Base-by-base conservation (phyloP, 768 basidiomycete genomes). In the Termitomyces sp. region DNA sequence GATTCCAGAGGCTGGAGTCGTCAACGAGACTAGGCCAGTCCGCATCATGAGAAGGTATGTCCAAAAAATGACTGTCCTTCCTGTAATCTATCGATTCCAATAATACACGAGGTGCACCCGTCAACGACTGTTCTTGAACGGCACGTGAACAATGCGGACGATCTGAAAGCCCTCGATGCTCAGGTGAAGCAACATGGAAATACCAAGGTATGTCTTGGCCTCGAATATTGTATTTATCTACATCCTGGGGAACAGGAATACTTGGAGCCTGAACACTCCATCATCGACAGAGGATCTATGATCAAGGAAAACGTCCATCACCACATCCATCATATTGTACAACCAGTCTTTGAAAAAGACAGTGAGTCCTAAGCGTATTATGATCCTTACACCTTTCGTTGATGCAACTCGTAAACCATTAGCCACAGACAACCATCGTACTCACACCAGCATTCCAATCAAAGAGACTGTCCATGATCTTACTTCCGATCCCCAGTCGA, bases 21-120 rank as follows among this genome's bases (percentile, higher is more conserved):
- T 15, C n/a, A n/a, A 47, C 22, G 54, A 47, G 6, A 18, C 42
- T 22, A 33, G 18, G 34, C 44, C 44, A 5, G 26, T 24, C 4
- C 65, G 31, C 61, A 64, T 29, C 62, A 56, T 49, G 65, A 73
- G 5, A 57, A 60, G 22, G 74, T 73, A 51, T 13, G 65, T 57
- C 3, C n/a, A 12, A 47, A 24, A 16, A 4, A 47, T 51, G n/a
- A n/a, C n/a, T n/a, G 24, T 10, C 29, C n/a, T 42, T 18, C 18
- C 33, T 2, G 24, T 20, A 5, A 34, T 33, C 7, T 10, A 5
- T 7, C 48, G 1, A 47, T 34, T 16, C 12, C 31, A 10, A 18
- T 24, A 2, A 41, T 15, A 10, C 13, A 13, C 4, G 24, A 59
- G 39, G 34, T 59, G 1, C 52, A 54, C 7, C 47, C 52, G 2